Percentiles rank a stretch among this genome's conserved stretches.
phyloP scores from a whole-genome alignment of 1,284 basidiomycete genomes.

The Moniliella sp. region DNA sequence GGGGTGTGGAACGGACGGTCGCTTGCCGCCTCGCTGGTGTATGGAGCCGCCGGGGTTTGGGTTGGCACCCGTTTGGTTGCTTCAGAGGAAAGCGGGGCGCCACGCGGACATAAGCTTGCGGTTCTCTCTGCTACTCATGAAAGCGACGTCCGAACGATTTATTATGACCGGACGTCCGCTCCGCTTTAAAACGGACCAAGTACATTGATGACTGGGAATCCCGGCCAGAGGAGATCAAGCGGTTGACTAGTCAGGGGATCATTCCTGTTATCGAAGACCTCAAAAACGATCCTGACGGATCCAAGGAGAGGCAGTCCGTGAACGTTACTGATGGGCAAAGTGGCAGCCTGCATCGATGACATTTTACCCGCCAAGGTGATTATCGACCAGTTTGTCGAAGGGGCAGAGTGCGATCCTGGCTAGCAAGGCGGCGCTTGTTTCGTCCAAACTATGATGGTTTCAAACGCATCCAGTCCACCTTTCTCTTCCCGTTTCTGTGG shows the following conservation, averaged over 20 bases:
- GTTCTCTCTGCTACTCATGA: constrained; percentile 23
- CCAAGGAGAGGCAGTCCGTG: constrained; percentile 10
- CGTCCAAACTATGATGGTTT: too few relatives aligned
- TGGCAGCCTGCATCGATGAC: constrained; percentile 41
- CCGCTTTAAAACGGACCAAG: constrained; percentile 58
- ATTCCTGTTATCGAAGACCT: constrained; percentile 23
- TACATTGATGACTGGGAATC: constrained; percentile 24
- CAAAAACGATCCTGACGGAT: constrained; percentile 23
- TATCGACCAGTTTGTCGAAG: constrained; percentile 20
- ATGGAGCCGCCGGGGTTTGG: constrained; percentile 21
- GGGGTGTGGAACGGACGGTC: constrained; percentile 18
- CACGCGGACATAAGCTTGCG: constrained; percentile 22
- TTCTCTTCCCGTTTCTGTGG: too few relatives aligned
- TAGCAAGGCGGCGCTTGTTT: too few relatives aligned
- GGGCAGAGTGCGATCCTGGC: constrained; percentile 11
- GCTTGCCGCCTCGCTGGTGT: constrained; percentile 19
- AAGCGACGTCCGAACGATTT: constrained; percentile 22
- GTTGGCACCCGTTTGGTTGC: constrained; percentile 68
- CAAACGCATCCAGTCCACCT: too few relatives aligned
- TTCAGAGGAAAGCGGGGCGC: constrained; percentile 17
- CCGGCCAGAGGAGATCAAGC: constrained; percentile 24
- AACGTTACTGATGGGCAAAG: constrained; percentile 24
- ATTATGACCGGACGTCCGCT: constrained; percentile 50
- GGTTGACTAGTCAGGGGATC: constrained; percentile 20
- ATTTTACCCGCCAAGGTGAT: constrained; percentile 20